Evolutionary conservation across 1,139 yeast genomes (phyloP).

Genomic region (Lodderomyces margitis): DNA sequence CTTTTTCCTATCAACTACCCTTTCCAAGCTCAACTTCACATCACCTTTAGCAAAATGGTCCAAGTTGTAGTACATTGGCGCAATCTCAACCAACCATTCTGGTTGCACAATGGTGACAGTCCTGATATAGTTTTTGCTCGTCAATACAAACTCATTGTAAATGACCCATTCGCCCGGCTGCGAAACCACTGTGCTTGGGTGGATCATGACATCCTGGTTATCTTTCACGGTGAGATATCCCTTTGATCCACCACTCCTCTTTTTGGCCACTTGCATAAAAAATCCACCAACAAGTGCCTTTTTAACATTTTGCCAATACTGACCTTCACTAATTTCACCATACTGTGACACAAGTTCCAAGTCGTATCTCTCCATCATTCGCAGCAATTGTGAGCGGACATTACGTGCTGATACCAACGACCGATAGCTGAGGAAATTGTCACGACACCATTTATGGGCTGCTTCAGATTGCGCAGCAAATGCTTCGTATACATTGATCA

Average conservation of each 20-base stretch:
- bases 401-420: slow-evolving; percentile 81
- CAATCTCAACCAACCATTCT: slow-evolving; percentile 85
- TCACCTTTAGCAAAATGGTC: slow-evolving; percentile 79
- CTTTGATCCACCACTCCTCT: slow-evolving; percentile 65
- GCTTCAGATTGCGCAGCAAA: slow-evolving; percentile 70
- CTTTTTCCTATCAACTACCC: slow-evolving; percentile 51
- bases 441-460: slow-evolving; percentile 83
- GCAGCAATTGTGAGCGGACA: slow-evolving; percentile 77
- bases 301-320: slow-evolving; percentile 74
- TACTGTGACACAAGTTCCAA: slow-evolving; percentile 71
- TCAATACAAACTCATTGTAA: slow-evolving; percentile 91
- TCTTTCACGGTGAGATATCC: slow-evolving; percentile 89
- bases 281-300: slow-evolving; percentile 91
- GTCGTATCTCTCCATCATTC: slow-evolving; percentile 81
- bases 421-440: slow-evolving; percentile 79
- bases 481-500: slow-evolving; percentile 84
- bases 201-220: slow-evolving; percentile 91
- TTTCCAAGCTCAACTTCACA: slow-evolving; percentile 74
- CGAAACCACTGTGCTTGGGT: slow-evolving; percentile 87
- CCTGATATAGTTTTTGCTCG: slow-evolving; percentile 89
- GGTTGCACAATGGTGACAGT: slow-evolving; percentile 92
- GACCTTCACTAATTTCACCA: slow-evolving; percentile 63
- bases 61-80: slow-evolving; percentile 80
- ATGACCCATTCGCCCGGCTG: slow-evolving; percentile 90
- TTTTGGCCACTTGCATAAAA: slow-evolving; percentile 97